phyloP scores from a whole-genome alignment of 2,329 filamentous ascomycete genomes.

The Sporothrix brunneoviolacea region DNA sequence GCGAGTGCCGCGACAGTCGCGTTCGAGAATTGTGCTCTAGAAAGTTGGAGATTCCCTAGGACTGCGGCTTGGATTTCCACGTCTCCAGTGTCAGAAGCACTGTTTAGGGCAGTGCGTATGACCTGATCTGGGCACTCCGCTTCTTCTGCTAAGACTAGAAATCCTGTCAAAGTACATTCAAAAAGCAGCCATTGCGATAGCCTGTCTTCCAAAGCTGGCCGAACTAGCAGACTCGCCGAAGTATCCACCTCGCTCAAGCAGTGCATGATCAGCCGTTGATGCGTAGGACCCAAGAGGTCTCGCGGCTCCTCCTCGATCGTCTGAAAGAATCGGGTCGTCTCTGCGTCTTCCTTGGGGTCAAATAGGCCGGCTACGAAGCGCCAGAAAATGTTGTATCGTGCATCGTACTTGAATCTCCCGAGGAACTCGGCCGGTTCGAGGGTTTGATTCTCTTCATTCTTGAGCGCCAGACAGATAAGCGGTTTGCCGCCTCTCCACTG shows the following conservation, averaged over 20 bases:
- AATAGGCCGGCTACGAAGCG: constrained; percentile 36
- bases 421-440: constrained; percentile 23
- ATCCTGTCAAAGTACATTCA: constrained; percentile 17
- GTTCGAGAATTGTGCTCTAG: neutral
- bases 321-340: constrained; percentile 26
- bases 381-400: constrained; percentile 35
- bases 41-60: neutral
- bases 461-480: constrained; percentile 17
- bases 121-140: neutral
- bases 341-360: constrained; percentile 12
- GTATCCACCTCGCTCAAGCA: constrained; percentile 28
- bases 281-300: constrained; percentile 30
- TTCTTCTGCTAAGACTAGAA: neutral
- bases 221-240: constrained; percentile 10
- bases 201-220: constrained; percentile 15
- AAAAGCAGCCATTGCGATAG: constrained; percentile 21
- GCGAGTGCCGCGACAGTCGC: neutral
- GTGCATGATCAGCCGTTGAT: constrained; percentile 33
- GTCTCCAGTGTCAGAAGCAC: too few relatives aligned
- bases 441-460: neutral
- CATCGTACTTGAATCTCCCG: constrained; percentile 30
- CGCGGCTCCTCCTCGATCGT: constrained; percentile 27
- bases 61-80: too few relatives aligned
- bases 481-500: constrained; percentile 22
- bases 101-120: too few relatives aligned